Evolutionary conservation across 768 basidiomycete species (phyloP), one percentile per base, ranked within the genome.

Genomic region (Leucocoprinus birnbaumii): DNA sequence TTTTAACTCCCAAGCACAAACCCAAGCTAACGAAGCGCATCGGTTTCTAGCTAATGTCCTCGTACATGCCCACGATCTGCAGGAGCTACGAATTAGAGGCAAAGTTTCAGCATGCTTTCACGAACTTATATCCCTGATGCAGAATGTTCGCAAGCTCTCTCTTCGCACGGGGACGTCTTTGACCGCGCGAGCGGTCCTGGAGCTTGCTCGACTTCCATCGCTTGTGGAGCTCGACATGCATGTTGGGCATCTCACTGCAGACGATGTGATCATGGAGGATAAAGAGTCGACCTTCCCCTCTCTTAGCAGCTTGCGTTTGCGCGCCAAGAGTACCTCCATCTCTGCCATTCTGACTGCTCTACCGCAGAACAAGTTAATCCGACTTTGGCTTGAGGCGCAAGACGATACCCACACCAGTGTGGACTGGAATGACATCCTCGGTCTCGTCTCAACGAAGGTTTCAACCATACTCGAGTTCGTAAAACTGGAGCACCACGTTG

Each of bases 141-240:
- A 11, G 11, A 31, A 31, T 31, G 6, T 31, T 31, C 31, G 11
- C 5, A 5, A 11, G 11, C 5, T 31, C 11, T 31, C 31, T 11
- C 31, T 31, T 31, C 31, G 31, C 5, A 31, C 31, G 11, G 31
- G 31, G 6, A 31, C 31, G 5, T 31, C 31, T 31, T 31, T 31
- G 31, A 31, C 31, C 11, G 11, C 31, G 31, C 6, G 6, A 31
- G 31, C 31, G 31, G 50, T 66, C 72, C 2, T n/a, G 11, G 38
- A 38, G 38, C 61, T 80, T 38, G 68, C 70, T 18, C 55, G 56
- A 18, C 72, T 80, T 22, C 73, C 73, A 8, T 38, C 42, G 26
- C 71, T 82, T 53, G 54, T 52, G 19, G 66, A 76, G 40, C 67
- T 82, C 31, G 72, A 79, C 52, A 50, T 81, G 9, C 79, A 82